A percentile compares a stretch with the other conserved stretches of the same genome.
Evolutionary conservation across 805 yeast genomes (phyloP).

Genomic region (Millerozyma miso): DNA sequence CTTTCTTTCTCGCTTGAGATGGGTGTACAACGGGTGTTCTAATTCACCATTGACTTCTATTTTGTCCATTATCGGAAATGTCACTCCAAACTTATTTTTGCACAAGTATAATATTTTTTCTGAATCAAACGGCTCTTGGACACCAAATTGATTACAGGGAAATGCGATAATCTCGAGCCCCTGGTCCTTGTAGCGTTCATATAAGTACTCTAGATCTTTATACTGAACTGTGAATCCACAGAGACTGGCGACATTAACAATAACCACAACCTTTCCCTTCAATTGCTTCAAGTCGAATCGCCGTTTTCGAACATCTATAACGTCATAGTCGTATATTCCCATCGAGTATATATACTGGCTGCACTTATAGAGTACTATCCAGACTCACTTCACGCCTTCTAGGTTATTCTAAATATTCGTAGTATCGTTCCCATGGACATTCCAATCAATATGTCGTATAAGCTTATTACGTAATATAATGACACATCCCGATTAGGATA

Average conservation of each 20-base stretch:
- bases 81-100: constrained; percentile 23
- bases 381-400: no score
- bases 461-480: not conserved
- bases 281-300: constrained; percentile 57
- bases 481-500: not conserved
- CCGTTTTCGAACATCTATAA: constrained; percentile 57
- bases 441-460: no score
- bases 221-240: constrained; percentile 76
- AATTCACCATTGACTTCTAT: constrained; percentile 33
- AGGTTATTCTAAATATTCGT: no score
- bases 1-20: constrained; percentile 21
- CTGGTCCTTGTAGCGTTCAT: constrained; percentile 56
- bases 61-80: constrained; percentile 37
- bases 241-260: constrained; percentile 87
- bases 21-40: constrained; percentile 25
- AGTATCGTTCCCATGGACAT: no score
- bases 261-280: constrained; percentile 74
- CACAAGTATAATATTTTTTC: constrained; percentile 21
- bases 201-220: constrained; percentile 62
- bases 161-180: constrained; percentile 74
- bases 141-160: constrained; percentile 89
- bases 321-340: constrained; percentile 56
- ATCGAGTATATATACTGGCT: no score
- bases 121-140: constrained; percentile 69
- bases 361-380: no score